Percentiles rank a stretch among this genome's conserved stretches.
Evolutionary conservation across 257 asterid genomes (phyloP).

Genomic region (Ehretia macrophylla): DNA sequence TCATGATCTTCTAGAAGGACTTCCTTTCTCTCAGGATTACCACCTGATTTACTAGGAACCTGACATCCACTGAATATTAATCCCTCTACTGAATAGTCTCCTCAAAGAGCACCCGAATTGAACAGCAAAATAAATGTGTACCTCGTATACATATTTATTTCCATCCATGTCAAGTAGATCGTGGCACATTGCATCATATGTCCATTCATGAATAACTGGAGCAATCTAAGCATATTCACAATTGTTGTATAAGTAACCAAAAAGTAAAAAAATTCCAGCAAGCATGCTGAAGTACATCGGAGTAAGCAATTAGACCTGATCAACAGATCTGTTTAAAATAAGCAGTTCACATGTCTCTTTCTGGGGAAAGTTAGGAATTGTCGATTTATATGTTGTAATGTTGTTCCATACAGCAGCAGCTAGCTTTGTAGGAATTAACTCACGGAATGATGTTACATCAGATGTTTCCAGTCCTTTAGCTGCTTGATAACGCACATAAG

Average conservation of each 20-base stretch:
- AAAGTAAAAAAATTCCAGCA: constrained; percentile 1
- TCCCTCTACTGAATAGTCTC: constrained; percentile 11
- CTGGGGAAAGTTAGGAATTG: constrained; percentile 78
- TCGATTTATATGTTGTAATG: constrained; percentile 55
- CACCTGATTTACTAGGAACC: constrained; percentile 87
- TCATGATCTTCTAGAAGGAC: constrained; percentile 89
- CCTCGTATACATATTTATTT: constrained; percentile 85
- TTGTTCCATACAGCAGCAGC: constrained; percentile 74
- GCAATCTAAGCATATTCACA: constrained; percentile 55
- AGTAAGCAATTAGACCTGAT: constrained; percentile 51
- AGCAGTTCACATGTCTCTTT: constrained; percentile 88
- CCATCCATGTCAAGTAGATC: constrained; percentile 93
- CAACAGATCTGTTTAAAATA: constrained; percentile 89
- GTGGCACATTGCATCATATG: constrained; percentile 97
- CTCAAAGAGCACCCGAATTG: constrained; percentile 2
- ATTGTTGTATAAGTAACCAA: background rate
- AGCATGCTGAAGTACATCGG: constrained; percentile 1
- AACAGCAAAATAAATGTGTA: constrained; percentile 27
- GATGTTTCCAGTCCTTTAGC: constrained; percentile 49
- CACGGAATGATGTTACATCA: constrained; percentile 33
- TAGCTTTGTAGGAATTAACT: constrained; percentile 69
- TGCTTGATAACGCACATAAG: constrained; percentile 73
- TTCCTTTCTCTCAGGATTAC: constrained; percentile 75
- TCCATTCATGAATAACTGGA: constrained; percentile 98
- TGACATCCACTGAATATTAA: constrained; percentile 29